These are phyloP conservation scores for Sclerotinia minor DNA, from an alignment of 2,329 filamentous ascomycete species.

Conservation along the genomic window DNA sequence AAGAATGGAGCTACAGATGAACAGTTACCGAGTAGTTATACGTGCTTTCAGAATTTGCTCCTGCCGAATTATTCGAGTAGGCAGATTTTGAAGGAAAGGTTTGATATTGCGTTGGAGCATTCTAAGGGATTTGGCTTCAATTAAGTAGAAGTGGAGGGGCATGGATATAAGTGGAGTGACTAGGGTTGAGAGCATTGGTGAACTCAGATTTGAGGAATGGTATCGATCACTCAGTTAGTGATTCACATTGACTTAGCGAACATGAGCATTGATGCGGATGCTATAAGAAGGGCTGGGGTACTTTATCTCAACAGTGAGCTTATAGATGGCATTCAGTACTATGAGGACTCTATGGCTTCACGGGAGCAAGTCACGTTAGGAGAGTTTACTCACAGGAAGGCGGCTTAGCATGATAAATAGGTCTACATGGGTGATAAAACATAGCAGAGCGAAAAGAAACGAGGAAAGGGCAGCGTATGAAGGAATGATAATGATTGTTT, in stretches of 20 bases:
- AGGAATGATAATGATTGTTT: conserved; percentile 4
- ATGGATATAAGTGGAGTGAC: not conserved
- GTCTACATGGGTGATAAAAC: not conserved
- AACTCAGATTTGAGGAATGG: not conserved
- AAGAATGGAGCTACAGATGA: conserved; percentile 67
- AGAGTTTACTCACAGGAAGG: conserved; percentile 75
- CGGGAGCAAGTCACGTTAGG: conserved; percentile 77
- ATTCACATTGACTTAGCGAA: not conserved
- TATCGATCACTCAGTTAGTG: not conserved
- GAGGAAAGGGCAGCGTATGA: too few relatives aligned
- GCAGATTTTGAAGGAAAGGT: conserved; percentile 69
- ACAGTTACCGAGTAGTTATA: conserved; percentile 80
- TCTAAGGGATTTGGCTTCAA: conserved; percentile 86
- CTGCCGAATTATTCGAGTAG: conserved; percentile 77
- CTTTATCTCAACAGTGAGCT: conserved; percentile 54
- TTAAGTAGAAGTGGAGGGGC: conserved; percentile 41
- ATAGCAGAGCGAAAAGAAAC: too few relatives aligned
- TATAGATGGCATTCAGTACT: conserved; percentile 64
- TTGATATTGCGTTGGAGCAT: conserved; percentile 86
- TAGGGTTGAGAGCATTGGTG: not conserved
- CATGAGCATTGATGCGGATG: not conserved
- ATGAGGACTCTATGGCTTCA: conserved; percentile 70
- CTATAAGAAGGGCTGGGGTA: conserved; percentile 40
- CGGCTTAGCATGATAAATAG: conserved; percentile 54
- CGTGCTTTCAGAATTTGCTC: conserved; percentile 87